Evolutionary conservation across 2,329 filamentous ascomycete species (phyloP).

Genomic region (Chalaropsis thielavioides): DNA sequence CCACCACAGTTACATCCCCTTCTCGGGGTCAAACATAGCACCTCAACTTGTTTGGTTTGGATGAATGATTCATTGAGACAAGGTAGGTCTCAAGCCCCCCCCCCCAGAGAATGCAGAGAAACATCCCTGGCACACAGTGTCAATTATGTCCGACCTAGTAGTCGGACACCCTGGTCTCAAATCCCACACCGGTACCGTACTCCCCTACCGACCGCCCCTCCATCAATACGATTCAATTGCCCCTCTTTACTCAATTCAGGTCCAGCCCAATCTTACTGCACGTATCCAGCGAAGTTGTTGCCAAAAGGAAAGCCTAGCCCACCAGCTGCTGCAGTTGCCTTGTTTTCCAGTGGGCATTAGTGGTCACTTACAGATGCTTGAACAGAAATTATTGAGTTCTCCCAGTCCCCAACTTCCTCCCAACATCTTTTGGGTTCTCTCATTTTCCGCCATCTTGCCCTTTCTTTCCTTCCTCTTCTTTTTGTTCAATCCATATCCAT

Average conservation of each 20-base stretch:
- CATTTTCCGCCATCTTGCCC: background rate
- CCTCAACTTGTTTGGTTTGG: background rate
- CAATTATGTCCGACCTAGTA: background rate
- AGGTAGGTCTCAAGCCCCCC: background rate
- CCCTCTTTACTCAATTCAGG: background rate
- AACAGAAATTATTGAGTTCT: constrained; percentile 8
- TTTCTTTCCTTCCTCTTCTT: background rate
- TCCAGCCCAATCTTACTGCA: background rate
- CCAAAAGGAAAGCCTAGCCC: background rate
- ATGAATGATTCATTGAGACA: constrained; percentile 1
- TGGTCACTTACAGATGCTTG: constrained; percentile 2
- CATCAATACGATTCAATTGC: background rate
- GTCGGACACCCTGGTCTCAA: background rate
- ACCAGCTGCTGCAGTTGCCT: background rate
- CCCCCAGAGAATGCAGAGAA: background rate
- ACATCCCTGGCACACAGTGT: background rate
- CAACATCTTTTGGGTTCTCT: constrained; percentile 10
- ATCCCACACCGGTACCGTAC: background rate
- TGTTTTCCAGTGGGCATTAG: background rate
- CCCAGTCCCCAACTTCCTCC: constrained; percentile 6
- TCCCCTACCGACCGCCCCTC: background rate
- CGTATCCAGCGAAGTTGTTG: background rate
- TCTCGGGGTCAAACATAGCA: background rate
- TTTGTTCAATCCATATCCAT: background rate
- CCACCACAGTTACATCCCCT: background rate